phyloP scores from a whole-genome alignment of 192 early-diverging fungal species.

The Cetraspora pellucida region DNA sequence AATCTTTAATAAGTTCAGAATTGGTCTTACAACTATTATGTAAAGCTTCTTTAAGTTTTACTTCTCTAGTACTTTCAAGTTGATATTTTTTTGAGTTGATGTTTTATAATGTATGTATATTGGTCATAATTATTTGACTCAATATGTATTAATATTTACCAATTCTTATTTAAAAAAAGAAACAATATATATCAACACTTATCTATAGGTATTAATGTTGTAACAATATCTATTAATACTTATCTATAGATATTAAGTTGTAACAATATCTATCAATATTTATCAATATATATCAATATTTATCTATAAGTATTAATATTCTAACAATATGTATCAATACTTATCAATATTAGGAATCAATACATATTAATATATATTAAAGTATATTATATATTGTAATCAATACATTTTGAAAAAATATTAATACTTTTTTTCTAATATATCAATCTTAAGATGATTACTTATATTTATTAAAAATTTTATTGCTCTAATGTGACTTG shows the following conservation, averaged over 20 bases:
- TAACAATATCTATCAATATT: slow-evolving; percentile 13
- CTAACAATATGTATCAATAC: slow-evolving; percentile 1
- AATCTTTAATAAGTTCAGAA: slow-evolving; percentile 17
- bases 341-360: slow-evolving; percentile 9
- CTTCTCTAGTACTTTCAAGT: slow-evolving; percentile 5
- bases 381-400: neutral
- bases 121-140: neutral
- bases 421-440: slow-evolving; percentile 23
- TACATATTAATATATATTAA: slow-evolving; percentile 12
- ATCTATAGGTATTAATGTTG: too few species aligned
- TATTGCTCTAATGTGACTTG: slow-evolving; percentile 20
- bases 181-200: too few species aligned
- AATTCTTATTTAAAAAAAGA: too few species aligned
- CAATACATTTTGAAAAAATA: slow-evolving; percentile 27
- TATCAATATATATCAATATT: slow-evolving; percentile 14
- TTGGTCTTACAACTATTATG: too few species aligned
- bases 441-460: slow-evolving; percentile 13
- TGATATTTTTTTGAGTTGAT: slow-evolving; percentile 3
- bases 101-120: slow-evolving; percentile 10
- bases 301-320: slow-evolving; percentile 11
- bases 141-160: too few species aligned
- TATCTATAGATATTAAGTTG: neutral
- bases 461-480: slow-evolving; percentile 6
- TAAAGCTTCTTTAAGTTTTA: slow-evolving; percentile 13
- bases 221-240: too few species aligned